Evolutionary conservation across 108 stramenopile species (phyloP).

Genomic region (Skeletonema grethae): DNA sequence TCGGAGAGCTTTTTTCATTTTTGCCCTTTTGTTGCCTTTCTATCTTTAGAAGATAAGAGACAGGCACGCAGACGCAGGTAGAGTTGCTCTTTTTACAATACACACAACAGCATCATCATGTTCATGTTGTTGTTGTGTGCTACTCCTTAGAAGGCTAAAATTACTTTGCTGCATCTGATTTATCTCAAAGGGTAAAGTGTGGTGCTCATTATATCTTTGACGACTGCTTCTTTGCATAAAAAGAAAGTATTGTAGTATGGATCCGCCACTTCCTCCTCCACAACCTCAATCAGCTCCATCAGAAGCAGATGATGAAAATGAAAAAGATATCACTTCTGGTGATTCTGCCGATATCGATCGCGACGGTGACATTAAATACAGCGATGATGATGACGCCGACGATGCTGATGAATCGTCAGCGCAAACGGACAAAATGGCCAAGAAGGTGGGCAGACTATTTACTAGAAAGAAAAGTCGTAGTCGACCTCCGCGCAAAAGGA

Average conservation of each 20-base stretch:
- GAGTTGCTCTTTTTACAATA: too few species aligned
- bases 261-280: neutral
- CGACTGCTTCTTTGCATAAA: too few species aligned
- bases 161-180: too few species aligned
- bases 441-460: neutral
- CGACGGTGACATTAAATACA: neutral
- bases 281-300: neutral
- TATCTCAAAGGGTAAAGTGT: too few species aligned
- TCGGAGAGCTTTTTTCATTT: slow-evolving; percentile 26
- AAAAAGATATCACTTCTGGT: neutral
- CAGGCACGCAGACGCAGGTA: too few species aligned
- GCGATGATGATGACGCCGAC: neutral
- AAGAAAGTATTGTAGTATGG: neutral
- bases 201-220: too few species aligned
- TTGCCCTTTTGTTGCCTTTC: too few species aligned
- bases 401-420: neutral
- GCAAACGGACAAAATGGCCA: neutral
- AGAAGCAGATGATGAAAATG: neutral
- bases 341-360: neutral
- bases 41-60: too few species aligned
- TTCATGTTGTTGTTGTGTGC: too few species aligned
- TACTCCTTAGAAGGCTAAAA: too few species aligned
- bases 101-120: too few species aligned
- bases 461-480: neutral
- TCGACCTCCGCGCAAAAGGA: neutral